Percentiles rank a stretch among this genome's conserved stretches.
Evolutionary conservation across 805 yeast species (phyloP).

Genomic region (Clavispora carvajalis): DNA sequence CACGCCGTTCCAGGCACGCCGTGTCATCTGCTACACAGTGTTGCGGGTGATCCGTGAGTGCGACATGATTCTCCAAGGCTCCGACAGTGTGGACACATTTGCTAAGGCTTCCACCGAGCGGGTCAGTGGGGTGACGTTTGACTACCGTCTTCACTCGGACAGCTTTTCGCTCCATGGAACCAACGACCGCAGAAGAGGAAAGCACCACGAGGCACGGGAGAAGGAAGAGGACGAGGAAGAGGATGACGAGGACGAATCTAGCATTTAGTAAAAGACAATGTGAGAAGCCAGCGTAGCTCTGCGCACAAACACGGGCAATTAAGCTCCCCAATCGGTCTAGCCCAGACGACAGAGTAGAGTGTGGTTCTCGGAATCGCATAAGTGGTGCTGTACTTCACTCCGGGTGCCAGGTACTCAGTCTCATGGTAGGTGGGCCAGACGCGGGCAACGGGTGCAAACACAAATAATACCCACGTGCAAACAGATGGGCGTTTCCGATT

Average conservation of each 20-base stretch:
- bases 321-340: too few relatives aligned
- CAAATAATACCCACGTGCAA: too few relatives aligned
- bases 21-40: conserved; percentile 43
- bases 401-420: too few relatives aligned
- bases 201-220: not conserved
- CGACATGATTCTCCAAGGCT: conserved; percentile 37
- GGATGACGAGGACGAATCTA: not conserved
- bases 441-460: too few relatives aligned
- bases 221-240: not conserved
- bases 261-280: not conserved
- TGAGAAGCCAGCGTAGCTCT: too few relatives aligned
- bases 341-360: too few relatives aligned
- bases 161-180: conserved; percentile 4
- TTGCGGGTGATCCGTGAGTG: conserved; percentile 44
- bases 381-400: too few relatives aligned
- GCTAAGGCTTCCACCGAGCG: conserved; percentile 36
- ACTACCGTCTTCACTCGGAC: conserved; percentile 44
- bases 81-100: conserved; percentile 25
- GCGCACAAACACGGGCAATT: too few relatives aligned
- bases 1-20: conserved; percentile 40
- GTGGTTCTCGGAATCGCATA: too few relatives aligned
- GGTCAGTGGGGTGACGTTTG: conserved; percentile 42
- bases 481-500: too few relatives aligned
- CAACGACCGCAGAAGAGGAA: not conserved
- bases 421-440: too few relatives aligned